Evolutionary conservation across 2,329 filamentous ascomycete species (phyloP), one percentile per base, ranked within the genome.

Genomic region (Claviceps quebecensis): DNA sequence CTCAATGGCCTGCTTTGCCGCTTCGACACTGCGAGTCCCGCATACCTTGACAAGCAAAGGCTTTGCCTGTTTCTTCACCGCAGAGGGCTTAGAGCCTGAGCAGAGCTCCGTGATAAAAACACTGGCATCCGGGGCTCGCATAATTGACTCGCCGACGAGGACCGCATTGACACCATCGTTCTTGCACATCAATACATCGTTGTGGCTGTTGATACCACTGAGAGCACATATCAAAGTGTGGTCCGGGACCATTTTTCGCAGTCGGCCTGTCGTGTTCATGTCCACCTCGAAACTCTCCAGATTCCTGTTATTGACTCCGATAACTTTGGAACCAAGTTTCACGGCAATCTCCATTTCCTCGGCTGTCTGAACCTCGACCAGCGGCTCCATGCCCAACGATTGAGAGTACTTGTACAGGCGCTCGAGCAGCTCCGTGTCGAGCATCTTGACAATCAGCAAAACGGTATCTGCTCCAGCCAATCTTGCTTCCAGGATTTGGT

Each of bases 281-380:
- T 98, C 94, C 19, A 98, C 93, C 64, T 97, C 90, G 60, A 98
- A 98, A 61, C 84, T 97, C 59, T 91, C 91, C 13, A 98, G 75
- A 62, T 98, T 95, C 51, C 93, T 83, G 71, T 98, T 98, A 71
- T 98, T 98, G 59, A 98, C 93, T 26, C 93, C 93, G 60, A 98
- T 95, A 39, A 88, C 91, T 67, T 90, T 85, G 22, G 93, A 80
- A 11, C 91, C 93, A 22, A 98, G 76, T 52, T 86, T 79, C 45
- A 96, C 81, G 7, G 94, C 93, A 52, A 82, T 83, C 40, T 84
- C 76, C 87, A 96, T 98, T 68, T 98, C 93, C 48, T 93, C 87
- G 0, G 84, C 81, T 43, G 86, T 98, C 63, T 98, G 95, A 29
- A 98, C 93, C 66, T 98, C 93, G 1, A 98, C 93, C 34, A 98